Evolutionary conservation across 2,329 filamentous ascomycete species (phyloP).

Genomic region (Fusarium transvaalense): DNA sequence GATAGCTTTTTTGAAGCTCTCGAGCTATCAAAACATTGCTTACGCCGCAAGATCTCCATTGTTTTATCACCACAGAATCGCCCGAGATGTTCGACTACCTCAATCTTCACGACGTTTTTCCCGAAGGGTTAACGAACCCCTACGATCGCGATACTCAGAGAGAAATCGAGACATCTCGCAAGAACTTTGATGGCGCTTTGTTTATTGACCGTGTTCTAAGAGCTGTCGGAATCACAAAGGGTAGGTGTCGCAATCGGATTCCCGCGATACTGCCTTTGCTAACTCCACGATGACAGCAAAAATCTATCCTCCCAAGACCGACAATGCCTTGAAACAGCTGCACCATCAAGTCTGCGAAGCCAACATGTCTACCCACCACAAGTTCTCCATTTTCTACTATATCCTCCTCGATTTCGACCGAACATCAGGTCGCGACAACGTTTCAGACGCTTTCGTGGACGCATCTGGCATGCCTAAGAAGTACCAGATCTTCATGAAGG

Average conservation of each 20-base stretch:
- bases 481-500: constrained; percentile 85
- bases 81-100: constrained; percentile 71
- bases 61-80: not conserved
- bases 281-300: constrained; percentile 60
- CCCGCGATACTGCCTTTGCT: not conserved
- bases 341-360: constrained; percentile 77
- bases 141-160: constrained; percentile 73
- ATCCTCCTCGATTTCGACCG: constrained; percentile 80
- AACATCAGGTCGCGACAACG: constrained; percentile 62
- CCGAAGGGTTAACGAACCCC: constrained; percentile 67
- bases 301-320: constrained; percentile 79
- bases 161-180: constrained; percentile 75
- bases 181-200: constrained; percentile 74
- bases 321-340: constrained; percentile 74
- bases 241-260: constrained; percentile 57
- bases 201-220: constrained; percentile 85
- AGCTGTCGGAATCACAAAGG: constrained; percentile 75
- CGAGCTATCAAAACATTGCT: constrained; percentile 21
- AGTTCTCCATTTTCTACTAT: constrained; percentile 87
- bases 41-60: not conserved
- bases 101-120: constrained; percentile 77
- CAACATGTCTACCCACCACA: constrained; percentile 77
- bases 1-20: constrained; percentile 42
- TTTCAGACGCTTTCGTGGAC: constrained; percentile 69
- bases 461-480: constrained; percentile 76